Conservation (phyloP, 2,329 filamentous ascomycete species). For the Apiospora pterosperma region DNA sequence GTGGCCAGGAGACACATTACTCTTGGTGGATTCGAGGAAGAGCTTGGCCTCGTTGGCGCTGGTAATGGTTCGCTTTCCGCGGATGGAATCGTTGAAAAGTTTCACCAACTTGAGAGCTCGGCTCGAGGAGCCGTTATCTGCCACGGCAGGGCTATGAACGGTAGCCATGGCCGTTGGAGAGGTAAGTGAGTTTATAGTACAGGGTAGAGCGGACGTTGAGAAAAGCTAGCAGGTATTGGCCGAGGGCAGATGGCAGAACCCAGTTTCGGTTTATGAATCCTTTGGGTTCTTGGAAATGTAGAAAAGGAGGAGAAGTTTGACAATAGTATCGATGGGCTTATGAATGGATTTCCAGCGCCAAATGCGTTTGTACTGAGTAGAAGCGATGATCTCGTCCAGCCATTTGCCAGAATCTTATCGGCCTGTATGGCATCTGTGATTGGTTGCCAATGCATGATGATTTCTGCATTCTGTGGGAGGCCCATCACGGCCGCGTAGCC, state of each 20-base stretch:
- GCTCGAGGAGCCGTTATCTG: not conserved
- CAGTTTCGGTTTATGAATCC: not conserved
- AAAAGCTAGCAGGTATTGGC: not conserved
- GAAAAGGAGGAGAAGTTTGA: not conserved
- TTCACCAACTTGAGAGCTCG: not conserved
- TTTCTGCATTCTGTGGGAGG: slow-evolving; percentile 1
- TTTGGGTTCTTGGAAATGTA: no score
- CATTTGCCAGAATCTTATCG: not conserved
- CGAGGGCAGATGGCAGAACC: not conserved
- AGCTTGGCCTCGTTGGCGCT: slow-evolving; percentile 20
- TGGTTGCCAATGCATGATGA: not conserved
- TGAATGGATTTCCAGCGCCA: not conserved
- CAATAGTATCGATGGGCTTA: not conserved
- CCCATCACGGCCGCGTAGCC: not conserved
- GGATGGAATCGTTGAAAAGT: slow-evolving; percentile 12
- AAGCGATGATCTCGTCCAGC: not conserved
- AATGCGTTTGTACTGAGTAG: not conserved
- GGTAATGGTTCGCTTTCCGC: slow-evolving; percentile 19
- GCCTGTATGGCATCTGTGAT: not conserved
- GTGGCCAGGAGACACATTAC: slow-evolving; percentile 13
- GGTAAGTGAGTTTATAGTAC: no score
- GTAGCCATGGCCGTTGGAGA: not conserved
- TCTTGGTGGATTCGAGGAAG: slow-evolving; percentile 26
- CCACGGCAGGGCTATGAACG: not conserved
- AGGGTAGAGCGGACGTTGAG: not conserved